Evolutionary conservation across 208 protist genomes (phyloP), one percentile per base, ranked within the genome.

Genomic region (Leishmania gerbilli): DNA sequence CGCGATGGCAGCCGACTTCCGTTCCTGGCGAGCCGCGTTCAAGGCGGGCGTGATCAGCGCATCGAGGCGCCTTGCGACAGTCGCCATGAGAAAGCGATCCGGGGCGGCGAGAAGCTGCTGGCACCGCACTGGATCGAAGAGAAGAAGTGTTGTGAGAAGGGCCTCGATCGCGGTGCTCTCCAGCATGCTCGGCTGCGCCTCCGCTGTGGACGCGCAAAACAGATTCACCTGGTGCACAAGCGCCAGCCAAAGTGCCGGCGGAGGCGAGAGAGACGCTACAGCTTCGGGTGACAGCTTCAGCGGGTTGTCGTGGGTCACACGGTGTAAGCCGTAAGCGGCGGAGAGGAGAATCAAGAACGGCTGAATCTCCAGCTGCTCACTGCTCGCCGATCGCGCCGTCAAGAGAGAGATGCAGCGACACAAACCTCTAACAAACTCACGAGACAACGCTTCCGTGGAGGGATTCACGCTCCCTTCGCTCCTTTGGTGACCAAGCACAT

Each of bases 321-420:
- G 82, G 62, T 90, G 68, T 6, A 96, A 49, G 2, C 84, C 91
- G 78, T 97, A 97, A 7, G 87, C 62, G 40, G 89, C 90, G 21
- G 86, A 90, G 55, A 93, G 84, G 3, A 96, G 82, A 53, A 93
- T 79, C 21, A 91, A 53, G 47, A 95, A 80, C 31, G 91, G 89
- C 79, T 98, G 95, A 45, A 79, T 53, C 45, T 95, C 89, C n/a
- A 96, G 88, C 71, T 88, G 81, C 42, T 92, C 90, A 71, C 87
- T 95, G 31, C 58, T 76, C n/a, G 78, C 80, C 3, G 82, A 81
- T 2, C 45, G 83, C 27, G 77, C 74, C 1, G 81, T 34, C 37
- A 89, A 55, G 19, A 87, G 56, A 4, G 79, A 87, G 0, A 92
- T 76, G 27, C 34, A 72, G n/a, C 69, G 67, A 21, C 76, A 69